These are phyloP conservation scores for Microcyclospora tardicrescens DNA, from an alignment of 2,329 filamentous ascomycete genomes.

Conservation along the genomic window DNA sequence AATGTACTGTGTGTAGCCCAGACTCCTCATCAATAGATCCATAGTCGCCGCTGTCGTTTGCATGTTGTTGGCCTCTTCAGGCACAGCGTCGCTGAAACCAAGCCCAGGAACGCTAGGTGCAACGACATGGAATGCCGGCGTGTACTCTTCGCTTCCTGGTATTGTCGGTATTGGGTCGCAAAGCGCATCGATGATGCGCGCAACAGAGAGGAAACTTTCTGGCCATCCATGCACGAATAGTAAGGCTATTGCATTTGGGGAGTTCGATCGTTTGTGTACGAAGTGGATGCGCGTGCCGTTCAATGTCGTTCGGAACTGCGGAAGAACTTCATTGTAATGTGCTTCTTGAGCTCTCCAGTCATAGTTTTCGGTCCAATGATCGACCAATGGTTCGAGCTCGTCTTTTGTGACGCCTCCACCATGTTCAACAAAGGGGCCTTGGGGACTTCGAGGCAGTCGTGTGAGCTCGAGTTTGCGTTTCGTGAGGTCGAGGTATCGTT, in stretches of 20 bases:
- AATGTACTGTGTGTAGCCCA: slow-evolving; percentile 48
- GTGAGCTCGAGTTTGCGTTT: slow-evolving; percentile 54
- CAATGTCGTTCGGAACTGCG: slow-evolving; percentile 51
- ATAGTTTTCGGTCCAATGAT: slow-evolving; percentile 50
- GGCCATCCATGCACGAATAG: slow-evolving; percentile 54
- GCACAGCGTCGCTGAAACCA: slow-evolving; percentile 53
- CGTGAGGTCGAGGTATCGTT: slow-evolving; percentile 54
- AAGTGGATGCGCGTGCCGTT: slow-evolving; percentile 45
- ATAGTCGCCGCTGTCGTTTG: slow-evolving; percentile 43
- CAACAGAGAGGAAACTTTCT: slow-evolving; percentile 48
- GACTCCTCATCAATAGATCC: slow-evolving; percentile 45
- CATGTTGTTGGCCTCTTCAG: slow-evolving; percentile 37
- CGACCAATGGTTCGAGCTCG: slow-evolving; percentile 48
- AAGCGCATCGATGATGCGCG: slow-evolving; percentile 42
- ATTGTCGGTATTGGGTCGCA: slow-evolving; percentile 38
- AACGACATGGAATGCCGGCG: slow-evolving; percentile 50
- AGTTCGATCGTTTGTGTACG: slow-evolving; percentile 45
- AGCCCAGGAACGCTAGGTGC: slow-evolving; percentile 53
- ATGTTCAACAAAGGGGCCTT: slow-evolving; percentile 22
- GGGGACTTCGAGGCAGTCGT: slow-evolving; percentile 47
- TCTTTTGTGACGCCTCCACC: slow-evolving; percentile 40
- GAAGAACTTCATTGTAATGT: slow-evolving; percentile 44
- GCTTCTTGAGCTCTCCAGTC: slow-evolving; percentile 50
- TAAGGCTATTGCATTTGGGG: slow-evolving; percentile 45
- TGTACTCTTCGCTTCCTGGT: slow-evolving; percentile 12